Evolutionary conservation across 768 basidiomycete species (phyloP).

Genomic region (Boletus sensibilis): DNA sequence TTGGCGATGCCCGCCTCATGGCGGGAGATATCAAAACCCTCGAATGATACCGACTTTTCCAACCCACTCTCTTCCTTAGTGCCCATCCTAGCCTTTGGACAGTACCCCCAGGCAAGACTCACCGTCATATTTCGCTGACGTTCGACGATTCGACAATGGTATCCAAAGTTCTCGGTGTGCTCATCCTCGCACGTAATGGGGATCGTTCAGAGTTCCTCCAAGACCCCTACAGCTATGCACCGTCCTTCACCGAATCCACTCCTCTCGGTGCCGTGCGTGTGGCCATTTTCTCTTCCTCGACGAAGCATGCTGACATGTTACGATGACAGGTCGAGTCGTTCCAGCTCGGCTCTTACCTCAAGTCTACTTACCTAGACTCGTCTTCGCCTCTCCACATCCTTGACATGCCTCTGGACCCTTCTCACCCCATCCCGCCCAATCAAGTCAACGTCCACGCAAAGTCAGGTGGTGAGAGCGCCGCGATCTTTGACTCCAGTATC

Average conservation of each 20-base stretch:
- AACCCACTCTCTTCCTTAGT: slow-evolving; percentile 13
- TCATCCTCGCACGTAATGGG: slow-evolving; percentile 75
- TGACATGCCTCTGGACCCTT: slow-evolving; percentile 59
- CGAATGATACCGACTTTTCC: slow-evolving; percentile 5
- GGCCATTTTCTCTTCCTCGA: not conserved
- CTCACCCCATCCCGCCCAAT: slow-evolving; percentile 58
- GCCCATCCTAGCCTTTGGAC: not conserved
- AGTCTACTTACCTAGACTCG: slow-evolving; percentile 64
- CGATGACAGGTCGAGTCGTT: slow-evolving; percentile 62
- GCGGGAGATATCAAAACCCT: slow-evolving; percentile 32
- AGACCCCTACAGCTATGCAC: slow-evolving; percentile 66
- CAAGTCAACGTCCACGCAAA: slow-evolving; percentile 78
- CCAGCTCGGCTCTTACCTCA: slow-evolving; percentile 59
- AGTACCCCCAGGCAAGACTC: not conserved
- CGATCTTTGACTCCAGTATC: slow-evolving; percentile 81
- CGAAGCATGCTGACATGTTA: slow-evolving; percentile 5
- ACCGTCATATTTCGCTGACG: not conserved
- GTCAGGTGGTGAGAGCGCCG: slow-evolving; percentile 74
- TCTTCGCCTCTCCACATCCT: slow-evolving; percentile 66
- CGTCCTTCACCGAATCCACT: slow-evolving; percentile 65
- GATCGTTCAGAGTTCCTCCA: slow-evolving; percentile 70
- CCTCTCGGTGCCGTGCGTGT: slow-evolving; percentile 67
- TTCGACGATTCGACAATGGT: slow-evolving; percentile 22
- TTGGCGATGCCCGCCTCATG: slow-evolving; percentile 33
- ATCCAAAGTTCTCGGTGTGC: slow-evolving; percentile 61